These are phyloP conservation scores for Tricholoma terreum DNA, from an alignment of 768 basidiomycete genomes.

Conservation along the genomic window DNA sequence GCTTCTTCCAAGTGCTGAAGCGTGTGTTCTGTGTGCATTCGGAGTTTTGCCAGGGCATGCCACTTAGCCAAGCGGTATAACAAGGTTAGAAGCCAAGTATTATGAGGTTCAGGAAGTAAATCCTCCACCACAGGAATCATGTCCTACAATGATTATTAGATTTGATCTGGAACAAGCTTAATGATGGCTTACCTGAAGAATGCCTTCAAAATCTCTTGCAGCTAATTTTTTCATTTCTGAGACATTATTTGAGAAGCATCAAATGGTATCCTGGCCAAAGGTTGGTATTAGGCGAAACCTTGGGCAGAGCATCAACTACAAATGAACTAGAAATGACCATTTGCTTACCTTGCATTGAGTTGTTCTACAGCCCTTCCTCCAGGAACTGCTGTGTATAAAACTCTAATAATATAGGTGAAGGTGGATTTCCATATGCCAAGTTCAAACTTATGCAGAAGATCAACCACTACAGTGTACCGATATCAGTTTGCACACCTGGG, in stretches of 20 bases:
- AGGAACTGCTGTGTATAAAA: constrained; percentile 15
- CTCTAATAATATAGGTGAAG: constrained; percentile 29
- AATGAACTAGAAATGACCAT: background rate
- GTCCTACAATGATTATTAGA: too few species aligned
- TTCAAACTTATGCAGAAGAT: too few species aligned
- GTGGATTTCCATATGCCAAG: too few species aligned
- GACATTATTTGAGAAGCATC: constrained; percentile 20
- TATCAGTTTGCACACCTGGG: too few species aligned
- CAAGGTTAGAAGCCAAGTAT: constrained; percentile 20
- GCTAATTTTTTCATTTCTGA: constrained; percentile 25
- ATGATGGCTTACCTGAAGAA: constrained; percentile 16
- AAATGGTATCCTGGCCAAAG: constrained; percentile 21
- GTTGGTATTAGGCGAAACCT: constrained; percentile 8
- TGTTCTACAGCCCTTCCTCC: background rate
- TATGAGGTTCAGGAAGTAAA: constrained; percentile 25
- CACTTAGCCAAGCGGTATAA: constrained; percentile 17
- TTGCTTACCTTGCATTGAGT: constrained; percentile 1
- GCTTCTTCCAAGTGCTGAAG: too few species aligned
- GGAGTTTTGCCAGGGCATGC: too few species aligned
- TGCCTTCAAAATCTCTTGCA: constrained; percentile 32
- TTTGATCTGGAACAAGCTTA: too few species aligned
- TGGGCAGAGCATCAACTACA: background rate
- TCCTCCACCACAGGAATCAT: constrained; percentile 32
- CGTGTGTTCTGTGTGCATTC: too few species aligned
- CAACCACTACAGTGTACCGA: too few species aligned